Conservation (phyloP, 2,329 filamentous ascomycete species). For the Cadophora luteo-olivacea region DNA sequence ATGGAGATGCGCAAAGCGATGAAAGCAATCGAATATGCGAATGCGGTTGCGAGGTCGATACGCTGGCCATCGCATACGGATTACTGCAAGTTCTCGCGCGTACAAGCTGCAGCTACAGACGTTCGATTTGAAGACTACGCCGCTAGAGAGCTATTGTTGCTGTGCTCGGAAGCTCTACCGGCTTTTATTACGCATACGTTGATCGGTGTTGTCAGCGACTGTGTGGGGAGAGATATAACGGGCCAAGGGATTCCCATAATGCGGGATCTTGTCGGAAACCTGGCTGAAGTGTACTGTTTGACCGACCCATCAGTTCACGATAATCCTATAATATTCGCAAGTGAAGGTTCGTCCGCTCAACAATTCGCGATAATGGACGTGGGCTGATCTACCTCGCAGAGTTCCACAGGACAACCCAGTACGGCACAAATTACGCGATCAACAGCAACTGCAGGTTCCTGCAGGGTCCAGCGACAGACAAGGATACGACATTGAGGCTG, state of each 20-base stretch:
- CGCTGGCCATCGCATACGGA: conserved; percentile 38
- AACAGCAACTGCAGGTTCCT: conserved; percentile 80
- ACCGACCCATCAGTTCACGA: conserved; percentile 74
- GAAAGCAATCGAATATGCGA: conserved; percentile 39
- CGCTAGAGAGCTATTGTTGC: conserved; percentile 31
- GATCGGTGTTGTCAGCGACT: conserved; percentile 69
- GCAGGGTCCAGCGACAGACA: conserved; percentile 74
- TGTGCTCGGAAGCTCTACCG: conserved; percentile 65
- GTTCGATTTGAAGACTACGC: conserved; percentile 38
- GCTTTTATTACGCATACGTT: conserved; percentile 73
- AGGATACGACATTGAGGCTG: conserved; percentile 64
- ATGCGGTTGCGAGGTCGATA: conserved; percentile 35
- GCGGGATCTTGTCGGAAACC: conserved; percentile 71
- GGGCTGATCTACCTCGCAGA: conserved; percentile 51
- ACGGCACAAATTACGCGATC: conserved; percentile 73
- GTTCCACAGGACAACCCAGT: conserved; percentile 76
- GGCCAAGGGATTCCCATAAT: conserved; percentile 68
- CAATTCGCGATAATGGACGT: background rate
- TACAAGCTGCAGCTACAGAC: conserved; percentile 33
- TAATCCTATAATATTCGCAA: conserved; percentile 78
- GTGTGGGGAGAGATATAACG: conserved; percentile 70
- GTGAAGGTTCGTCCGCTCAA: conserved; percentile 60
- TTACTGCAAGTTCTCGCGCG: conserved; percentile 34
- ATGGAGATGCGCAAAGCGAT: conserved; percentile 38
- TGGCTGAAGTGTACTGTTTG: conserved; percentile 78